Percentiles rank a stretch among this genome's conserved stretches.
These are phyloP conservation scores for Alternaria sp. DNA, from an alignment of 2,329 filamentous ascomycete species.

Conservation along the genomic window DNA sequence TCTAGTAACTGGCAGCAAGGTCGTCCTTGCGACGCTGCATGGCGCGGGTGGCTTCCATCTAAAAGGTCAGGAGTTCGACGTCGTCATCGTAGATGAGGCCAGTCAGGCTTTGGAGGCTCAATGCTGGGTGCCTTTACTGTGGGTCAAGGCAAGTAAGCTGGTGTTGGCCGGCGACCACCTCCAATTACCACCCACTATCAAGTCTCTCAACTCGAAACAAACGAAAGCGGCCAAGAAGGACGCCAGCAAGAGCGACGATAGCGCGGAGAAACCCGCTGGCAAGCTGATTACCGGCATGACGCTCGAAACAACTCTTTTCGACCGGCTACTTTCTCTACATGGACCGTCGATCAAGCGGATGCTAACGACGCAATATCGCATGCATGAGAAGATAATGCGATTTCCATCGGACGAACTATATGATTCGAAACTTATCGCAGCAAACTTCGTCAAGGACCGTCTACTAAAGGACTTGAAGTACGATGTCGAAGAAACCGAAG, in stretches of 20 bases:
- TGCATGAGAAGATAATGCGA: slow-evolving; percentile 95
- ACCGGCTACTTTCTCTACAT: slow-evolving; percentile 81
- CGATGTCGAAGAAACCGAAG: slow-evolving; percentile 77
- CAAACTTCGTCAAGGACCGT: slow-evolving; percentile 75
- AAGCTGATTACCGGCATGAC: slow-evolving; percentile 56
- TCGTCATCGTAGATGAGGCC: slow-evolving; percentile 94
- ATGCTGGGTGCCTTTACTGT: slow-evolving; percentile 90
- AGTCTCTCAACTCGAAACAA: slow-evolving; percentile 65
- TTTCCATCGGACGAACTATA: slow-evolving; percentile 93
- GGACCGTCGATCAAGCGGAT: slow-evolving; percentile 87
- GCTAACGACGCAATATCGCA: slow-evolving; percentile 96
- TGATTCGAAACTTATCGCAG: slow-evolving; percentile 79
- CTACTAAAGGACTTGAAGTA: slow-evolving; percentile 81
- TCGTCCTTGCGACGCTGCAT: slow-evolving; percentile 91
- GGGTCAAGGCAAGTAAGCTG: slow-evolving; percentile 73
- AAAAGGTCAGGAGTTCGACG: slow-evolving; percentile 81
- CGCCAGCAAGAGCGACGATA: slow-evolving; percentile 42
- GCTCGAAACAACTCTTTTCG: slow-evolving; percentile 91
- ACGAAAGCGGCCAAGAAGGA: slow-evolving; percentile 41
- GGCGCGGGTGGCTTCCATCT: slow-evolving; percentile 87
- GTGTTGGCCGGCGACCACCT: slow-evolving; percentile 94
- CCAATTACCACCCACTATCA: slow-evolving; percentile 93
- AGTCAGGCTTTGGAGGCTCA: slow-evolving; percentile 95
- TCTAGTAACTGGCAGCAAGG: slow-evolving; percentile 77
- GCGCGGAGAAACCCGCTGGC: slow-evolving; percentile 43